Conservation (phyloP, 23 red algal genomes). For the Gracilaria vermiculophylla region DNA sequence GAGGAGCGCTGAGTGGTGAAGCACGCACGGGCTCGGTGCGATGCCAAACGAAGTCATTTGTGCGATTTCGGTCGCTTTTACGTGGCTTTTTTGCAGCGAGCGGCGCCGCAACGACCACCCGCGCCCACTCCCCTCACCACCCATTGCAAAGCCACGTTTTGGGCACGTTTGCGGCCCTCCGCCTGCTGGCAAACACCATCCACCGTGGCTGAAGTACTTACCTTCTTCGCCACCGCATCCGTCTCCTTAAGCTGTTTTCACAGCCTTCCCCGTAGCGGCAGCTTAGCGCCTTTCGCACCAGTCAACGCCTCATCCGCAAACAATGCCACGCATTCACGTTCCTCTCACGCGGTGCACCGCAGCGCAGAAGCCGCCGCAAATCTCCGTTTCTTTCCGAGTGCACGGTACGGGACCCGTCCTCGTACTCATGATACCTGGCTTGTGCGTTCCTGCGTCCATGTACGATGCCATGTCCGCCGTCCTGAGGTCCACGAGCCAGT, state of each 20-base stretch:
- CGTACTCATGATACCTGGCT: constrained; percentile 61
- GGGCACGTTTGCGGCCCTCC: no score
- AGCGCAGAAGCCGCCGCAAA: background rate
- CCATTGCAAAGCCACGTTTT: background rate
- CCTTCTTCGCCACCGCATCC: background rate
- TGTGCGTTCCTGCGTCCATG: constrained; percentile 72
- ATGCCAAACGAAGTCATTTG: no score
- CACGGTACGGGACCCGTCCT: constrained; percentile 56
- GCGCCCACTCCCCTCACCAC: background rate
- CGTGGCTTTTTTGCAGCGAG: constrained; percentile 6
- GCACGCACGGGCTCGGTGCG: no score
- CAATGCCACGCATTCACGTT: constrained; percentile 14
- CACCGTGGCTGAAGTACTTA: background rate
- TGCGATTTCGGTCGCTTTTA: no score
- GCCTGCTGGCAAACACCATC: no score
- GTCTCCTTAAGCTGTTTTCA: background rate
- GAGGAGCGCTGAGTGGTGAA: no score
- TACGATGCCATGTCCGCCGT: constrained; percentile 58
- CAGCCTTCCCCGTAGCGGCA: background rate
- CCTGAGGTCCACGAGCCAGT: constrained; percentile 27
- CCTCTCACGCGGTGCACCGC: constrained; percentile 15
- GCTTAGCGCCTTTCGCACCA: background rate
- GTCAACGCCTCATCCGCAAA: background rate
- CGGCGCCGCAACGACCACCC: background rate
- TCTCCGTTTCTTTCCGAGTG: constrained; percentile 41